Percentiles rank a stretch among this genome's conserved stretches.
Evolutionary conservation across 805 yeast genomes (phyloP).

Genomic region (Tetrapisispora nanseiensis): DNA sequence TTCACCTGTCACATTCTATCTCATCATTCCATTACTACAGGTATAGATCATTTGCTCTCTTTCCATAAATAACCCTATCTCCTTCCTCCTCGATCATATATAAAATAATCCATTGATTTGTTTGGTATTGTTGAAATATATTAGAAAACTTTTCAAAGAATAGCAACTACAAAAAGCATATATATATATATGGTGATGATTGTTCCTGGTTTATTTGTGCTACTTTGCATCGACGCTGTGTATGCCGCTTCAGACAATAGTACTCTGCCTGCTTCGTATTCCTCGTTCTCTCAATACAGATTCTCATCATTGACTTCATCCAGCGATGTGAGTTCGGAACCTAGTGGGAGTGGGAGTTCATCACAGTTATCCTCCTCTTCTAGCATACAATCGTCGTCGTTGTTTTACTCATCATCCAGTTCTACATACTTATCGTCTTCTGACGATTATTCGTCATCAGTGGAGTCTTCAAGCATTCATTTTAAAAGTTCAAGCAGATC

Average conservation of each 20-base stretch:
- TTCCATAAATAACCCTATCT: too few species aligned
- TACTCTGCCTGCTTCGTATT: background rate
- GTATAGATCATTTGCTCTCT: too few species aligned
- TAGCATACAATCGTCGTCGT: background rate
- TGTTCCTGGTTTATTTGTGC: background rate
- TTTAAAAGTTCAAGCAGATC: background rate
- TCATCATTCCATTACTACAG: too few species aligned
- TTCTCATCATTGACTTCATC: background rate
- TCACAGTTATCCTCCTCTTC: background rate
- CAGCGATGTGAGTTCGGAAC: background rate
- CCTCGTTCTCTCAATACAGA: background rate
- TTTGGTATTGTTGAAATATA: too few species aligned
- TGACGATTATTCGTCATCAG: background rate
- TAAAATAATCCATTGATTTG: too few species aligned
- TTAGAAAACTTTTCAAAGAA: too few species aligned
- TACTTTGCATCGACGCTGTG: too few species aligned
- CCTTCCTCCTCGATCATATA: too few species aligned
- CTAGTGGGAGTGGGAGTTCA: background rate
- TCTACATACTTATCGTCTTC: background rate
- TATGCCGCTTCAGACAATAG: background rate
- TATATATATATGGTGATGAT: background rate
- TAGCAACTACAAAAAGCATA: too few species aligned
- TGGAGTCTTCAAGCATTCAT: too few species aligned
- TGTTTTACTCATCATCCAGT: too few species aligned
- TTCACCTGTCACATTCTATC: too few species aligned